Conservation (phyloP, 768 basidiomycete species). For the Russula olivacea region DNA sequence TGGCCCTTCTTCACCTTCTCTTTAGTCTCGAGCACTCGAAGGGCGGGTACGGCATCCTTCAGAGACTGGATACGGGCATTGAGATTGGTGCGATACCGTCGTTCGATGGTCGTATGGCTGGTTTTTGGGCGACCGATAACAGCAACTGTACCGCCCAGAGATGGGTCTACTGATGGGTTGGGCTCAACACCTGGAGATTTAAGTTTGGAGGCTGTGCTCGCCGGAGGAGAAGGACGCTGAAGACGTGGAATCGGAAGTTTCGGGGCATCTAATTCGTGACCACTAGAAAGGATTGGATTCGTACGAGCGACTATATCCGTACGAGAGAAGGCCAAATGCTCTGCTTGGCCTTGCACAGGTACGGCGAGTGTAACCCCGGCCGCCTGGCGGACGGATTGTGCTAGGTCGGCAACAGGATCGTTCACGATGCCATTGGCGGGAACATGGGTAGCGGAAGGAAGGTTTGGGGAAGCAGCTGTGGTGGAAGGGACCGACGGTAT, state of each 20-base stretch:
- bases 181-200: slow-evolving; percentile 25
- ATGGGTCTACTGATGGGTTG: slow-evolving; percentile 20
- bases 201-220: slow-evolving; percentile 25
- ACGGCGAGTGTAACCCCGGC: slow-evolving; percentile 38
- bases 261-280: slow-evolving; percentile 24
- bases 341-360: slow-evolving; percentile 34
- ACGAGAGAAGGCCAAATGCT: slow-evolving; percentile 30
- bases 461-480: slow-evolving; percentile 27
- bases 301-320: background rate
- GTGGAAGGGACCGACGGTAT: slow-evolving; percentile 10
- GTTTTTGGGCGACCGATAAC: slow-evolving; percentile 61
- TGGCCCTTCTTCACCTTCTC: slow-evolving; percentile 30
- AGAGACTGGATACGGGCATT: slow-evolving; percentile 81
- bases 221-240: slow-evolving; percentile 39
- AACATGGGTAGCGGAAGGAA: slow-evolving; percentile 37
- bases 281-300: background rate
- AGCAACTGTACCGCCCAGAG: slow-evolving; percentile 23
- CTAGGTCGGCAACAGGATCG: slow-evolving; percentile 35
- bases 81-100: slow-evolving; percentile 82
- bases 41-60: slow-evolving; percentile 74
- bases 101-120: slow-evolving; percentile 84
- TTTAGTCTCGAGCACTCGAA: slow-evolving; percentile 68
- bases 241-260: slow-evolving; percentile 51
- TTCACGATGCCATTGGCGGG: slow-evolving; percentile 23
- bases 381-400: slow-evolving; percentile 34